These are phyloP conservation scores for Rhynchospora pubera DNA, from an alignment of 176 grass and related monocot genomes.

Conservation along the genomic window DNA sequence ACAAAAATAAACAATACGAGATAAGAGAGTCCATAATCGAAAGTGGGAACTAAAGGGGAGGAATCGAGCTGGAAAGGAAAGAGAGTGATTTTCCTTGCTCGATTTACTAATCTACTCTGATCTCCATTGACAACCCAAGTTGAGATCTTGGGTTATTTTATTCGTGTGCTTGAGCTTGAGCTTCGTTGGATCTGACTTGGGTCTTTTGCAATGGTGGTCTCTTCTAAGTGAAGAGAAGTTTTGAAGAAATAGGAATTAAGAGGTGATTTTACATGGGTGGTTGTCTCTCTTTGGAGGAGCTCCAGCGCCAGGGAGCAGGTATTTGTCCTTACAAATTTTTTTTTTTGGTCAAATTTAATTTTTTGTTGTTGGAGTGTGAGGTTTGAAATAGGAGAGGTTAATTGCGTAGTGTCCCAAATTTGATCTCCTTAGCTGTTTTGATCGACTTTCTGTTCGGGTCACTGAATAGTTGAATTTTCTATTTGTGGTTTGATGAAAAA, in stretches of 20 bases:
- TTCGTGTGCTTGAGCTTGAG: not conserved
- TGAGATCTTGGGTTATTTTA: not conserved
- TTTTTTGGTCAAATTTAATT: not conserved
- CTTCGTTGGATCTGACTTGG: not conserved
- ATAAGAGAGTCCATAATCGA: slow-evolving; percentile 19
- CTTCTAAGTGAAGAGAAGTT: slow-evolving; percentile 24
- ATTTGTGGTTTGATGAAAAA: not conserved
- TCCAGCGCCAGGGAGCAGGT: slow-evolving; percentile 58
- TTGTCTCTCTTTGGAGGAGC: slow-evolving; percentile 85
- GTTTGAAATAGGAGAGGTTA: not conserved
- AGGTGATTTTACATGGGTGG: slow-evolving; percentile 57
- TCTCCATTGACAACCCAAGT: not conserved
- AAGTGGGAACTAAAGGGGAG: slow-evolving; percentile 21
- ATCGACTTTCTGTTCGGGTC: not conserved
- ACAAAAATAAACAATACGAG: not conserved
- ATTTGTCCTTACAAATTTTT: not conserved
- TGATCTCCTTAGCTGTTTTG: not conserved
- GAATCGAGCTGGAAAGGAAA: slow-evolving; percentile 23
- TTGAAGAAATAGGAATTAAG: slow-evolving; percentile 22
- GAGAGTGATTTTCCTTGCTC: not conserved
- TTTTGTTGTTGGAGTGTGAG: slow-evolving; percentile 6
- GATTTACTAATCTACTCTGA: not conserved
- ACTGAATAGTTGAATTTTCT: not conserved
- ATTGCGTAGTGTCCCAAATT: not conserved
- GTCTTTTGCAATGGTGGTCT: slow-evolving; percentile 26